Base-by-base conservation (phyloP, 1,284 basidiomycete genomes). In the Puccinia polysora region DNA sequence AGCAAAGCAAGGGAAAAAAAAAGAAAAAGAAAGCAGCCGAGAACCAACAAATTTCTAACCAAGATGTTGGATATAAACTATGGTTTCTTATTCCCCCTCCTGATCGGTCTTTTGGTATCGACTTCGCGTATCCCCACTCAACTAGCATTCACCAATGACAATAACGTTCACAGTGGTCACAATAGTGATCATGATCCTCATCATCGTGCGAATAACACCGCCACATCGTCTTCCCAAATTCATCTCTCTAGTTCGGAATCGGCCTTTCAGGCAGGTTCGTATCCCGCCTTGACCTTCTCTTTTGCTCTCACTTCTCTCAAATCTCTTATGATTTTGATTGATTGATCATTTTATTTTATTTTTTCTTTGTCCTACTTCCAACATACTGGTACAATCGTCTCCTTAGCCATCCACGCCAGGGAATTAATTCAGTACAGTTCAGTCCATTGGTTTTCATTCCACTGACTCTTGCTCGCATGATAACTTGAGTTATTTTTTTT, bases 381-480 rank as follows among this genome's bases (percentile, higher is more conserved):
- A n/a, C n/a, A n/a, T n/a, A n/a, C n/a, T n/a, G n/a, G n/a, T n/a
- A n/a, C n/a, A n/a, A n/a, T n/a, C n/a, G n/a, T n/a, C n/a, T n/a
- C n/a, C 32, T 23, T 55, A 72, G 69, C 69, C 36, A 47, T 55
- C 28, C 69, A 72, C 64, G 69, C 69, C 18, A 30, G 69, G 30
- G 69, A 72, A 55, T 56, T 72, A 8, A 64, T 72, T 10, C 60
- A 72, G 45, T 72, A 71, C 49, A 62, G 65, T 69, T 69, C 18
- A 59, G 65, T 58, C 2, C 15, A 52, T 25, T 30, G 20, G 7
- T 56, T 56, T 6, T 10, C 15, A 56, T 56, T n/a, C 6, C 6
- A 50, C 28, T 2, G 49, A 50, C 15, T 15, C 45, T 47, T 47
- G 15, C 15, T 47, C 45, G 15, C 15, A 47, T 47, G 45, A 20